phyloP scores from a whole-genome alignment of 139 green algal species.

The Diplosphaera chodatii region DNA sequence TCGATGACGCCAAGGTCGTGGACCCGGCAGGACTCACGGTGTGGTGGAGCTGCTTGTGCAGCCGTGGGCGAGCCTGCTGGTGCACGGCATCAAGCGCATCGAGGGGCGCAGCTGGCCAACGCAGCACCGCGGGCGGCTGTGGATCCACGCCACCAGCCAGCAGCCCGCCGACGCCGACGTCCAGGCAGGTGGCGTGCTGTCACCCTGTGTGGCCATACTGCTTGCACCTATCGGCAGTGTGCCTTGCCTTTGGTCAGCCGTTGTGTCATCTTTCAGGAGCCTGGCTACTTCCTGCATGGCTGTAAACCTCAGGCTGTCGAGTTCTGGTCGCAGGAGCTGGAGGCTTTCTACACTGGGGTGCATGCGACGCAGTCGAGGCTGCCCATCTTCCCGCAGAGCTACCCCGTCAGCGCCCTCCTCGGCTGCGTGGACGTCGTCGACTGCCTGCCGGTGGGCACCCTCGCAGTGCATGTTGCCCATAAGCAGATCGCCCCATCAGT shows the following conservation, averaged over 20 bases:
- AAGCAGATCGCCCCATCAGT: no score
- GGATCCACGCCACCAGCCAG: conserved; percentile 41
- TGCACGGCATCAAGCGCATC: conserved; percentile 54
- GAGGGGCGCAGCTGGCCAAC: conserved; percentile 43
- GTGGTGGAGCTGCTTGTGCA: no score
- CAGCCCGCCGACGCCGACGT: conserved; percentile 13
- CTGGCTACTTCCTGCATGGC: no score
- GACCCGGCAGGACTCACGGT: no score
- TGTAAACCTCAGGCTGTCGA: no score
- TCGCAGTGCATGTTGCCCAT: no score
- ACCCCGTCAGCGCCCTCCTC: conserved; percentile 43
- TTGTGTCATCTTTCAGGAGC: no score
- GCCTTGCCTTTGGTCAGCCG: no score
- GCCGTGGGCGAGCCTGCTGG: conserved; percentile 46
- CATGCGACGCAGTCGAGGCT: conserved; percentile 19
- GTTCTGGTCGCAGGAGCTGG: conserved; percentile 36
- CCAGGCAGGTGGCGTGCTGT: no score
- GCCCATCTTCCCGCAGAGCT: conserved; percentile 23
- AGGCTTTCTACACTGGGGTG: conserved; percentile 32
- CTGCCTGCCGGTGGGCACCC: conserved; percentile 16
- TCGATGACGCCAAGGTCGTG: no score
- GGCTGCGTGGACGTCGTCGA: conserved; percentile 49
- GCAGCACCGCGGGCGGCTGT: conserved; percentile 31
- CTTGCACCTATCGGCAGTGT: no score
- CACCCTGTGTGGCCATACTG: no score